phyloP scores from a whole-genome alignment of 257 asterid species.

The Capsicum rhomboideum region DNA sequence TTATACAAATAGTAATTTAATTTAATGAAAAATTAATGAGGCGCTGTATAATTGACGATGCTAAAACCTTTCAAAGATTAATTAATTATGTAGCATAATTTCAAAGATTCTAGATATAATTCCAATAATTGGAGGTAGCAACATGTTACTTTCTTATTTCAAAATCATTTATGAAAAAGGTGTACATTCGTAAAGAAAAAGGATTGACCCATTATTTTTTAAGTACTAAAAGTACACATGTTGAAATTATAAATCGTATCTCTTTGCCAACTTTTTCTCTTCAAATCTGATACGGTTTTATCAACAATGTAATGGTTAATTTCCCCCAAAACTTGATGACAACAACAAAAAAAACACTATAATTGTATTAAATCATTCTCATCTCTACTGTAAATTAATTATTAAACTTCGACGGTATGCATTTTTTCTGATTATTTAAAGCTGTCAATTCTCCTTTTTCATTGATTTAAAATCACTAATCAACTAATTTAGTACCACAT shows the following conservation, averaged over 20 bases:
- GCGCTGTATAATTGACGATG: background rate
- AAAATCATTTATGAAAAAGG: background rate
- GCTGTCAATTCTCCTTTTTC: conserved; percentile 2
- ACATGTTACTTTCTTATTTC: background rate
- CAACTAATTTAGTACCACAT: background rate
- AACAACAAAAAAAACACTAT: background rate
- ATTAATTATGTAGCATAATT: background rate
- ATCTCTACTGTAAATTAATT: background rate
- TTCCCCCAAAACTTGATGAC: background rate
- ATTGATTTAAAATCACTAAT: background rate
- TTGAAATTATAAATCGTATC: background rate
- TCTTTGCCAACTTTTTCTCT: background rate
- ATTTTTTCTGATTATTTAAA: background rate
- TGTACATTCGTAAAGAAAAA: background rate
- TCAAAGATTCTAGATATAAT: background rate
- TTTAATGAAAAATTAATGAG: background rate
- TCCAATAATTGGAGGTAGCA: background rate
- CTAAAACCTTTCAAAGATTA: background rate
- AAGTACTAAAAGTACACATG: background rate
- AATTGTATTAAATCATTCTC: background rate
- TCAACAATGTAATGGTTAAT: background rate
- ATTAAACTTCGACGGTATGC: background rate
- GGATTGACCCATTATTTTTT: background rate
- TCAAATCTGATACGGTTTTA: background rate
- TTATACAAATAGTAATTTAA: background rate